Evolutionary conservation across 768 basidiomycete species (phyloP), one percentile per base, ranked within the genome.

Genomic region (Amanita polypyramis): DNA sequence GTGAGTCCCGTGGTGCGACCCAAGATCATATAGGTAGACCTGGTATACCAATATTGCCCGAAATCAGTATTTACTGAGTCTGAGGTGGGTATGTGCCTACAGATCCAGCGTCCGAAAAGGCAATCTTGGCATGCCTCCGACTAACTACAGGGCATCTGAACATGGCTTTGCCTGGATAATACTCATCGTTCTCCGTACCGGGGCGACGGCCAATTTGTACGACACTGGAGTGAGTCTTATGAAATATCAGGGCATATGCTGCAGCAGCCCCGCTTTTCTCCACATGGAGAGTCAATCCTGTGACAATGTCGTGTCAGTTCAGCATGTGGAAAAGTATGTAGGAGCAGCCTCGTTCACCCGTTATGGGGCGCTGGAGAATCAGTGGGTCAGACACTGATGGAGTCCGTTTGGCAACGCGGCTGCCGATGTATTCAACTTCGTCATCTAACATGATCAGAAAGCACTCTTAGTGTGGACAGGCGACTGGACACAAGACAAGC

Each of bases 91-190:
- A 45, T 50, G 57, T 36, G 37, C 73, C 54, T 73, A 87, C 85
- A 67, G 76, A 73, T 39, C 85, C 83, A 52, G 71, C 74, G 56
- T 85, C 80, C 4, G 80, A 70, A 61, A 88, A 82, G 17, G 74
- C 71, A 51, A 90, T 79, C 70, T 79, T 85, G 49, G 86, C 85
- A 66, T 90, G 86, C 57, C 67, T 76, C 20, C 86, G 75, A 60
- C 83, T 86, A 53, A 90, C 82, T 39, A 89, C 86, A 25, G 84
- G 80, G 58, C 86, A 88, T 42, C 77, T 65, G 54, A 88, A 88
- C 62, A 79, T 73, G 12, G 78, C 82, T 49, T 70, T 71, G 47
- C 72, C 70, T 42, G 60, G 60, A 20, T 71, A 69, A 43, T 62
- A 62, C 49, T 66, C 69, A 40, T 62, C 58, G 50, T 60, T 55